These are phyloP conservation scores for Wickerhamomyces xylosicus DNA, from an alignment of 805 yeast genomes.

Conservation along the genomic window DNA sequence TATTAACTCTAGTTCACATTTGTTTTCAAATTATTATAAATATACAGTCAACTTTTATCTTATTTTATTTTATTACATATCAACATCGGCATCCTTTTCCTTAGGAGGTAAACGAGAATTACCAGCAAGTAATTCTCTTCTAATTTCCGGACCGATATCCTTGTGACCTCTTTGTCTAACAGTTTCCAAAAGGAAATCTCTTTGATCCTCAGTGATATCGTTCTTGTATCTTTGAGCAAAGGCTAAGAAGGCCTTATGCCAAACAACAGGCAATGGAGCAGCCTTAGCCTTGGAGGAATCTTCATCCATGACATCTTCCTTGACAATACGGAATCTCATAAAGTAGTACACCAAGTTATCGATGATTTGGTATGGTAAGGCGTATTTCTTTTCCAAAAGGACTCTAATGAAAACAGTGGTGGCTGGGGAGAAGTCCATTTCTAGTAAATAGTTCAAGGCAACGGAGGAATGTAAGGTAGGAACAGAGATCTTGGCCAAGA, in stretches of 20 bases:
- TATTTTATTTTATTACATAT: too few species aligned
- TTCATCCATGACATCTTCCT: slow-evolving; percentile 28
- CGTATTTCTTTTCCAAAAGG: slow-evolving; percentile 87
- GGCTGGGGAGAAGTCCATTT: slow-evolving; percentile 80
- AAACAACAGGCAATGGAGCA: slow-evolving; percentile 77
- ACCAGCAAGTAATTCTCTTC: slow-evolving; percentile 90
- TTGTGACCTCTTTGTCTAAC: slow-evolving; percentile 83
- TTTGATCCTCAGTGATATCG: slow-evolving; percentile 97
- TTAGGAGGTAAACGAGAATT: slow-evolving; percentile 39
- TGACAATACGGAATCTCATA: slow-evolving; percentile 72
- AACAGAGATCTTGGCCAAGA: slow-evolving; percentile 77
- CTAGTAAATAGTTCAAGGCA: slow-evolving; percentile 76
- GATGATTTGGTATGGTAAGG: slow-evolving; percentile 91
- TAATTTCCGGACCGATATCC: slow-evolving; percentile 85
- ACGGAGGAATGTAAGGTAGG: slow-evolving; percentile 96
- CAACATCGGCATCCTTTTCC: slow-evolving; percentile 18
- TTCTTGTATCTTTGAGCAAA: slow-evolving; percentile 95
- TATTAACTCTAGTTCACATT: too few species aligned
- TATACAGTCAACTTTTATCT: too few species aligned
- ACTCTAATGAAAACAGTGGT: slow-evolving; percentile 84
- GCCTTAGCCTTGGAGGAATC: slow-evolving; percentile 26
- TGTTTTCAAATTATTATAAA: too few species aligned
- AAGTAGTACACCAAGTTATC: slow-evolving; percentile 92
- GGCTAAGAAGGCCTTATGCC: slow-evolving; percentile 94
- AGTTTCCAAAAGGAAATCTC: slow-evolving; percentile 87